Conservation (phyloP, 1,284 basidiomycete species). For the Heterobasidion irregulare region DNA sequence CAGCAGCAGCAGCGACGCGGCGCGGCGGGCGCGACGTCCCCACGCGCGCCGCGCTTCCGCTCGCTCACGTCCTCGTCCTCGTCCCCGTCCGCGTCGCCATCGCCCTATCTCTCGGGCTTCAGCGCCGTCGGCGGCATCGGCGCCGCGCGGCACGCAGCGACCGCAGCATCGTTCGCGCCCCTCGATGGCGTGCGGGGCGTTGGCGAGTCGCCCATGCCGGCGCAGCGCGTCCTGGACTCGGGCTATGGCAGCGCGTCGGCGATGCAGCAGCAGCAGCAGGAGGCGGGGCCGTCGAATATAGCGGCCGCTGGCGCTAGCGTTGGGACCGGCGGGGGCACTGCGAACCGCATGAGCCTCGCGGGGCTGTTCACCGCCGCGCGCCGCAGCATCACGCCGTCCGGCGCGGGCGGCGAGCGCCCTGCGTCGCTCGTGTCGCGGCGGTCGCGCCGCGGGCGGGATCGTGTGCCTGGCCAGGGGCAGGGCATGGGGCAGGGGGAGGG, state of each 20-base stretch:
- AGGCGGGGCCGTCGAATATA: no score
- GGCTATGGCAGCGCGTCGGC: neutral
- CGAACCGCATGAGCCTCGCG: neutral
- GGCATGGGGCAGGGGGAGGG: neutral
- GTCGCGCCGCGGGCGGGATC: neutral
- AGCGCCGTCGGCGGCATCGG: no score
- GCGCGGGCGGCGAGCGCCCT: neutral
- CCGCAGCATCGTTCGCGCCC: neutral
- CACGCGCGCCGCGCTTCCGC: neutral
- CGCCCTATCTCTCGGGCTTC: no score
- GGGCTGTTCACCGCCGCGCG: neutral
- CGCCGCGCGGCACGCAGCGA: no score
- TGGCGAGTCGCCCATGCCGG: conserved; percentile 48
- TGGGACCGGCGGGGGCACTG: conserved; percentile 1
- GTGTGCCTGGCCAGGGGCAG: neutral
- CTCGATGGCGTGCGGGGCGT: conserved; percentile 43
- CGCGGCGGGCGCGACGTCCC: neutral
- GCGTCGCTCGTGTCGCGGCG: neutral
- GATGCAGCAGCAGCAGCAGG: conserved; percentile 1
- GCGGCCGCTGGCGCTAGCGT: no score
- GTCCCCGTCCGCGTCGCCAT: neutral
- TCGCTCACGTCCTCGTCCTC: neutral
- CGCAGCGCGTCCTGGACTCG: conserved; percentile 9
- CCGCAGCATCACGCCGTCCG: neutral
- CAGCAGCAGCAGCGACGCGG: no score